These are phyloP conservation scores for Fusarium sp. DNA, from an alignment of 2,329 filamentous ascomycete species.

Conservation along the genomic window DNA sequence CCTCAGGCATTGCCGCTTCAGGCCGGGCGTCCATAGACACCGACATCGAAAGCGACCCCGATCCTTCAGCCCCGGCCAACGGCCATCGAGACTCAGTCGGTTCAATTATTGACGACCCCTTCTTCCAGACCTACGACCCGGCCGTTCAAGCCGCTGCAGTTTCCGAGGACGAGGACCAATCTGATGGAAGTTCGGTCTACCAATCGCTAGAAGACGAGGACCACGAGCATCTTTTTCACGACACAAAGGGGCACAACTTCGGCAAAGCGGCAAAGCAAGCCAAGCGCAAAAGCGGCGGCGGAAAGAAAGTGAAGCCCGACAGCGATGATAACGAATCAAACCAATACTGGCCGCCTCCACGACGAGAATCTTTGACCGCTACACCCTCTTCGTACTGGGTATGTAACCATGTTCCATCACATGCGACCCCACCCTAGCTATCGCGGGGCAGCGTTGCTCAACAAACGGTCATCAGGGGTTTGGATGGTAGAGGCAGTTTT, in stretches of 20 bases:
- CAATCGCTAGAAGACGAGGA: constrained; percentile 42
- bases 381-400: constrained; percentile 49
- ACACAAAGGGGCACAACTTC: constrained; percentile 13
- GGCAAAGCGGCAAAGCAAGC: constrained; percentile 5
- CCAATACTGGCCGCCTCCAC: constrained; percentile 55
- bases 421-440: constrained; percentile 29
- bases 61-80: constrained; percentile 22
- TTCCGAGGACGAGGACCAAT: constrained; percentile 36
- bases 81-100: constrained; percentile 57
- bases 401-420: constrained; percentile 42
- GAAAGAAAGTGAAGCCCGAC: constrained; percentile 28
- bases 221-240: constrained; percentile 46
- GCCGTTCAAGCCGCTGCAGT: constrained; percentile 39
- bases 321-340: constrained; percentile 39
- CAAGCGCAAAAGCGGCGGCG: constrained; percentile 22
- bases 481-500: constrained; percentile 11
- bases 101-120: constrained; percentile 64
- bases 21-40: constrained; percentile 34
- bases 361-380: constrained; percentile 59
- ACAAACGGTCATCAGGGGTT: not conserved
- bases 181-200: constrained; percentile 38
- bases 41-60: constrained; percentile 34
- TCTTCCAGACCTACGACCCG: constrained; percentile 58
- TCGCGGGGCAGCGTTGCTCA: constrained; percentile 36
- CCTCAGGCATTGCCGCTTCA: constrained; percentile 34